Evolutionary conservation across 2,329 filamentous ascomycete species (phyloP), one percentile per base, ranked within the genome.

Genomic region (Pseudogymnoascus sp.): DNA sequence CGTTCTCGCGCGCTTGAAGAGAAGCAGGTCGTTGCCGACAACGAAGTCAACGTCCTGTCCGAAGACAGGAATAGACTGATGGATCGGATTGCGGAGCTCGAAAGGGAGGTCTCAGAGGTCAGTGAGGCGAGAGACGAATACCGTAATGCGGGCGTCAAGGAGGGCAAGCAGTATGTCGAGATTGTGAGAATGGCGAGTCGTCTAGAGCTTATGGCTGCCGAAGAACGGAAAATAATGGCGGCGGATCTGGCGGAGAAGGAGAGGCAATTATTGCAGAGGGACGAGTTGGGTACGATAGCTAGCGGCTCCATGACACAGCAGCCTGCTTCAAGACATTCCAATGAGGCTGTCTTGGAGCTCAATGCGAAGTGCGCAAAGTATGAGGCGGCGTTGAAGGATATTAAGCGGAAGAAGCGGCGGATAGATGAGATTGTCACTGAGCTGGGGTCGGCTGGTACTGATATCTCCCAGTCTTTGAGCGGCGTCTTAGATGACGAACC

Each of bases 191-290:
- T 68, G 61, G 72, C 72, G 23, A 71, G 62, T 58, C 70, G 67
- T 6, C 38, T 73, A 29, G 72, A 73, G 19, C 67, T 69, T 58
- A 65, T 69, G 35, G 68, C 70, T 4, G 64, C 59, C 2, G 65
- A 71, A 39, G 94, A 99, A 81, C 90, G 95, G 6, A 55, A 55
- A 55, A 21, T 35, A 0, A 55, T 55, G 49, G 49, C 16, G 16
- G 49, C 49, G 29, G 29, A 35, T 7, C 29, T 55, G 5, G 49
- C 49, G 1, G 49, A 55, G 39, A 55, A 55, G 12, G 49, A 55
- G 29, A 55, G 16, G 29, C 49, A 33, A 33, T 33, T 55, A 21
- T 6, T 21, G 16, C 49, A 33, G 6, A 21, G 49, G n/a, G 49
- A n/a, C 11, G 49, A 33, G 10, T 11, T 35, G 6, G 49, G 29